These are phyloP conservation scores for Mucor velutinosus DNA, from an alignment of 371 early-diverging fungal genomes.

Conservation along the genomic window DNA sequence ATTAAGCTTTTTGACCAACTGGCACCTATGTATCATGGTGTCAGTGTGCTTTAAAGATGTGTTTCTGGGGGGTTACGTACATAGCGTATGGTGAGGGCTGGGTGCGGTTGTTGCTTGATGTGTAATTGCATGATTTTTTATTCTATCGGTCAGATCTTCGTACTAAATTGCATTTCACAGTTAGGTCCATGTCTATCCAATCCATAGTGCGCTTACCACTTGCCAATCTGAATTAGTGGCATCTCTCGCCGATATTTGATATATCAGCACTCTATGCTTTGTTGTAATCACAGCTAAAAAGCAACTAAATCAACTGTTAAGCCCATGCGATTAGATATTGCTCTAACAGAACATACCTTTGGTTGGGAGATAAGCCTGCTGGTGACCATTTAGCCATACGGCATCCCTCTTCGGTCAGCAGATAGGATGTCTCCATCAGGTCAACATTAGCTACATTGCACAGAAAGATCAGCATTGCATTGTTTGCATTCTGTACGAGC, in stretches of 20 bases:
- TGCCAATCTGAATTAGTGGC: conserved; percentile 23
- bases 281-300: conserved; percentile 38
- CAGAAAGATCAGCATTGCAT: background rate
- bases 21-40: conserved; percentile 5
- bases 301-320: conserved; percentile 18
- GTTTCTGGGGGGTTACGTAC: conserved; percentile 7
- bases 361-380: conserved; percentile 18
- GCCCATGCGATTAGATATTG: background rate
- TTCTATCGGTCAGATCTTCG: conserved; percentile 20
- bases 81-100: conserved; percentile 22
- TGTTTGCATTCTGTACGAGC: background rate
- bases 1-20: conserved; percentile 29
- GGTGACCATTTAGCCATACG: conserved; percentile 39
- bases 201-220: conserved; percentile 11
- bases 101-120: background rate
- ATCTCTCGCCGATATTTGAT: conserved; percentile 19
- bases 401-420: conserved; percentile 24
- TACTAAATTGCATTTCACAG: background rate
- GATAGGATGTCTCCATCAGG: conserved; percentile 18
- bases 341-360: conserved; percentile 18
- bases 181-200: background rate
- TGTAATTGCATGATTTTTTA: conserved; percentile 5
- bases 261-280: conserved; percentile 32
- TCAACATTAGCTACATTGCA: conserved; percentile 7
- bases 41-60: background rate